These are phyloP conservation scores for Centaurea solstitialis DNA, from an alignment of 129 eudicot genomes.

Conservation along the genomic window DNA sequence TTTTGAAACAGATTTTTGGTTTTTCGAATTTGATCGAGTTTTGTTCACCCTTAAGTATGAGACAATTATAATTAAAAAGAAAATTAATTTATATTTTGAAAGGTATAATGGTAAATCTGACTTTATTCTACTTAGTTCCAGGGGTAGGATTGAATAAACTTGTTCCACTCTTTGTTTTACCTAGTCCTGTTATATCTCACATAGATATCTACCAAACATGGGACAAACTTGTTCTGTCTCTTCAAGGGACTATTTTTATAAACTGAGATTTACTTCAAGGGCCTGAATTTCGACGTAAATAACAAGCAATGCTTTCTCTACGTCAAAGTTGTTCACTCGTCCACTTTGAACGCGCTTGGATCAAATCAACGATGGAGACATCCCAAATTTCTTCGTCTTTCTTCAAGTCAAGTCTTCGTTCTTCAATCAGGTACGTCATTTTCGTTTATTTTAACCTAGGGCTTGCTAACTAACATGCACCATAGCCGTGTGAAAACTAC, in stretches of 20 bases:
- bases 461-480: background rate
- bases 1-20: too few relatives aligned
- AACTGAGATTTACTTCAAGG: background rate
- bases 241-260: background rate
- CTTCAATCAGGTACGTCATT: background rate
- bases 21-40: too few relatives aligned
- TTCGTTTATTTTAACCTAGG: background rate
- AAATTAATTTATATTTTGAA: too few relatives aligned
- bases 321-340: conserved; percentile 8
- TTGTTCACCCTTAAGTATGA: too few relatives aligned
- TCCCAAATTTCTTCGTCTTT: background rate
- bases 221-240: too few relatives aligned
- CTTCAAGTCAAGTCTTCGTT: conserved; percentile 27
- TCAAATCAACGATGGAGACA: conserved; percentile 10
- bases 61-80: too few relatives aligned
- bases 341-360: conserved; percentile 11
- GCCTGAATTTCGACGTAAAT: conserved; percentile 8
- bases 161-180: too few relatives aligned
- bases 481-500: background rate
- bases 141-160: too few relatives aligned
- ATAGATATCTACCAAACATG: too few relatives aligned
- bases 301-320: background rate
- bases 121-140: too few relatives aligned
- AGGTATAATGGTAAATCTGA: too few relatives aligned
- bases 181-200: too few relatives aligned